A percentile compares a stretch with the other conserved stretches of the same genome.
These are phyloP conservation scores for Candida sakaeoensis DNA, from an alignment of 805 yeast genomes.

Conservation along the genomic window DNA sequence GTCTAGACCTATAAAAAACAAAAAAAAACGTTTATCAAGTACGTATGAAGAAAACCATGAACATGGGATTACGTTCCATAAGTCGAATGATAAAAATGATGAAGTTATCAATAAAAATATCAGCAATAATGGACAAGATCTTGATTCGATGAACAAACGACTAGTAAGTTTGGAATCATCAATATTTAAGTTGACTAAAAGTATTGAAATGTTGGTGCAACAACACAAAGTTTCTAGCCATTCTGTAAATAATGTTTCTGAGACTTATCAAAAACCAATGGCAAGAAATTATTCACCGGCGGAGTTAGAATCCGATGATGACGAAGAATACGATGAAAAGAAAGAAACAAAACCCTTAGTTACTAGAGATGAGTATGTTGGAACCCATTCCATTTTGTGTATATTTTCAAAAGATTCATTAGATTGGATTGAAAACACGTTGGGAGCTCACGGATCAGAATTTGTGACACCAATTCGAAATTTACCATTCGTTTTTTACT, in stretches of 20 bases:
- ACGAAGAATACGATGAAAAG: slow-evolving; percentile 3
- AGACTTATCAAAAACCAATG: background rate
- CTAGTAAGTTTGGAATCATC: slow-evolving; percentile 20
- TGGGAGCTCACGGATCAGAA: slow-evolving; percentile 20
- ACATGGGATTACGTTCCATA: too few species aligned
- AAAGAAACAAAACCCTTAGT: background rate
- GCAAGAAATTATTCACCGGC: background rate
- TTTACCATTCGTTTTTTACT: slow-evolving; percentile 23
- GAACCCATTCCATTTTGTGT: slow-evolving; percentile 34
- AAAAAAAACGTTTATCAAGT: background rate
- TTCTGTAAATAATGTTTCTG: background rate
- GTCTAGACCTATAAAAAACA: slow-evolving; percentile 14
- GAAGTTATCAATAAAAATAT: too few species aligned
- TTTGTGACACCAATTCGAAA: slow-evolving; percentile 24
- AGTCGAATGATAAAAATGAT: too few species aligned
- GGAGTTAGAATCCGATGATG: background rate
- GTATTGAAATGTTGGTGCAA: slow-evolving; percentile 1
- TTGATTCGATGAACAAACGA: slow-evolving; percentile 15
- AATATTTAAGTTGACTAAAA: slow-evolving; percentile 17
- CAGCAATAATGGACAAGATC: background rate
- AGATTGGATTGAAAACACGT: slow-evolving; percentile 25
- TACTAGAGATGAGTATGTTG: slow-evolving; percentile 23
- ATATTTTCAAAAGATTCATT: slow-evolving; percentile 33
- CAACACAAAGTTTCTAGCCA: background rate
- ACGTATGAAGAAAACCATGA: background rate